Percentiles rank a stretch among this genome's conserved stretches.
phyloP scores from a whole-genome alignment of 2,329 filamentous ascomycete genomes.

The Colletotrichum gloeosporioides region DNA sequence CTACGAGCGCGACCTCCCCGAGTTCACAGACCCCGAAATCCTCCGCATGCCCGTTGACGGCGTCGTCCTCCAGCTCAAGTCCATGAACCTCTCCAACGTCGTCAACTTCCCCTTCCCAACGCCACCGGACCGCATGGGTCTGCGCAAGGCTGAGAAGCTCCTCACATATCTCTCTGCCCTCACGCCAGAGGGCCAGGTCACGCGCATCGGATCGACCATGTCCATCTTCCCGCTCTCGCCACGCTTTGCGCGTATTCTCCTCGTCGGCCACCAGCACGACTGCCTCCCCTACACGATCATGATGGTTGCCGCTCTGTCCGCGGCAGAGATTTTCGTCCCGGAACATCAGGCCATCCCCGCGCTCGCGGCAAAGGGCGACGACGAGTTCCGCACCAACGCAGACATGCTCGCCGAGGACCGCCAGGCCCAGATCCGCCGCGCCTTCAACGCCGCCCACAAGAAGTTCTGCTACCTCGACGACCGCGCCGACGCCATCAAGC shows the following conservation, averaged over 20 bases:
- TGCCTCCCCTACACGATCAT: conserved; percentile 88
- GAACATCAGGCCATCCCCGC: conserved; percentile 77
- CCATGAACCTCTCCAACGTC: conserved; percentile 89
- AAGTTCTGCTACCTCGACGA: conserved; percentile 84
- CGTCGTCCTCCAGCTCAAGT: conserved; percentile 91
- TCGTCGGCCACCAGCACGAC: conserved; percentile 82
- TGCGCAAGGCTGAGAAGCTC: conserved; percentile 85
- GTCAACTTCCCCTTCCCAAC: conserved; percentile 97
- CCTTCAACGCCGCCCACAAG: conserved; percentile 74
- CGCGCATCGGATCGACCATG: conserved; percentile 79
- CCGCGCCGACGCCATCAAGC: conserved; percentile 86
- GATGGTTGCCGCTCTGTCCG: conserved; percentile 85
- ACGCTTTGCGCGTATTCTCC: conserved; percentile 88
- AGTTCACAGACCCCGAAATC: conserved; percentile 89
- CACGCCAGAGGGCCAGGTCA: conserved; percentile 74
- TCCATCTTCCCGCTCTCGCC: conserved; percentile 90
- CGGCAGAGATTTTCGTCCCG: conserved; percentile 85
- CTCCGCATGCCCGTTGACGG: conserved; percentile 91
- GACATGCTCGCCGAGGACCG: conserved; percentile 76
- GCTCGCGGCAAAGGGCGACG: conserved; percentile 50
- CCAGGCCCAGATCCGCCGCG: conserved; percentile 66
- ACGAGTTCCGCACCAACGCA: conserved; percentile 63
- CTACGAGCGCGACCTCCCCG: conserved; percentile 85
- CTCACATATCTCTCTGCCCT: conserved; percentile 87
- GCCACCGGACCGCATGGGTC: conserved; percentile 76